phyloP scores from a whole-genome alignment of 208 protist species.

The Leishmania martiniquensis region DNA sequence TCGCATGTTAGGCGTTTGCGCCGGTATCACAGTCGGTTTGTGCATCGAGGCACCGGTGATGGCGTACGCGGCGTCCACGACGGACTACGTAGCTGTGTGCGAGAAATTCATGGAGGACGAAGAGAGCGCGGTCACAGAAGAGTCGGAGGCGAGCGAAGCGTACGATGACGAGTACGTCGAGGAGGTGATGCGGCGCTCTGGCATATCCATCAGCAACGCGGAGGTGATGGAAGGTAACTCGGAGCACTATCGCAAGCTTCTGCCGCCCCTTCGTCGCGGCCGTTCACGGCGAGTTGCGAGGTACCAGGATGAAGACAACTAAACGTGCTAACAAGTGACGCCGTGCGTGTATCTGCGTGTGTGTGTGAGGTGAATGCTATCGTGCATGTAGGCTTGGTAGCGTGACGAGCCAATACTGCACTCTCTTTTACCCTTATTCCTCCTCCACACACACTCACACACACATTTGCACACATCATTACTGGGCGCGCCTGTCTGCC shows the following conservation, averaged over 20 bases:
- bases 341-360: not conserved
- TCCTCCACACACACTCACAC: too few species aligned
- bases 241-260: slow-evolving; percentile 52
- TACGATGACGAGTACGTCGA: slow-evolving; percentile 66
- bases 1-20: slow-evolving; percentile 70
- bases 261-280: slow-evolving; percentile 43
- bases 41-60: slow-evolving; percentile 83
- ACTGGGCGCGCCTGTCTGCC: not conserved
- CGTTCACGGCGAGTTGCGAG: slow-evolving; percentile 25
- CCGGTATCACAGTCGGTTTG: slow-evolving; percentile 77
- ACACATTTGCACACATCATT: too few species aligned
- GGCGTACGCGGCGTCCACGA: slow-evolving; percentile 54
- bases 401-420: too few species aligned
- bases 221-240: slow-evolving; percentile 35
- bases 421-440: too few species aligned
- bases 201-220: slow-evolving; percentile 49
- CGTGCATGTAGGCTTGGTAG: too few species aligned
- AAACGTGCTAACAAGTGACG: not conserved
- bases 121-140: slow-evolving; percentile 51
- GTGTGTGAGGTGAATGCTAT: not conserved
- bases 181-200: slow-evolving; percentile 79
- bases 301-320: slow-evolving; percentile 44
- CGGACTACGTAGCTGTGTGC: slow-evolving; percentile 71
- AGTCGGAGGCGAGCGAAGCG: slow-evolving; percentile 54
- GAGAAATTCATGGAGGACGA: slow-evolving; percentile 67